phyloP scores from a whole-genome alignment of 2,329 filamentous ascomycete species.

The Furcasterigmium furcatum region DNA sequence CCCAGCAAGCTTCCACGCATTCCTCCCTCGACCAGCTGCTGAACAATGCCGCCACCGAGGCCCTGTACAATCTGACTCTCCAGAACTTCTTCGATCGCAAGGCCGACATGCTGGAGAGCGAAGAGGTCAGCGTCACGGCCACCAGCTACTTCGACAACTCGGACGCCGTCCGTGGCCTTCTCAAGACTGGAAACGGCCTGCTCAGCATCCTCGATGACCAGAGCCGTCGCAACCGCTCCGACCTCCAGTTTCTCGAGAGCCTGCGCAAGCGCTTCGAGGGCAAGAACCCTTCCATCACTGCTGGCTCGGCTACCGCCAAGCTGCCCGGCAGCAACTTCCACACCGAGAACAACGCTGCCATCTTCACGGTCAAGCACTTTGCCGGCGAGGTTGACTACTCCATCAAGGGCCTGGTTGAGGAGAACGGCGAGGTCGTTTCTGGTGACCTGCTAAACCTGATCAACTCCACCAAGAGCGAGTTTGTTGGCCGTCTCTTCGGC shows the following conservation, averaged over 20 bases:
- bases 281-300: constrained; percentile 87
- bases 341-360: constrained; percentile 74
- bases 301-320: constrained; percentile 70
- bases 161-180: constrained; percentile 84
- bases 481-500: constrained; percentile 88
- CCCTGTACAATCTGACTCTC: constrained; percentile 86
- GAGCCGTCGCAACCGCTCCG: constrained; percentile 82
- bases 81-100: constrained; percentile 96
- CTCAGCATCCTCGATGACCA: constrained; percentile 96
- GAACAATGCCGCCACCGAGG: constrained; percentile 90
- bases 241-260: constrained; percentile 87
- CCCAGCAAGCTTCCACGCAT: constrained; percentile 77
- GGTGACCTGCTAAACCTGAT: constrained; percentile 95
- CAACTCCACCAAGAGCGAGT: constrained; percentile 81
- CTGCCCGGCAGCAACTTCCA: constrained; percentile 87
- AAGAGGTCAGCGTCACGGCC: constrained; percentile 85
- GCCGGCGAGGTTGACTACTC: constrained; percentile 96
- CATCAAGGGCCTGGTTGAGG: constrained; percentile 81
- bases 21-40: constrained; percentile 89
- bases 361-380: constrained; percentile 92
- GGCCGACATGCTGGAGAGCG: constrained; percentile 87
- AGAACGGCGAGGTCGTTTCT: constrained; percentile 94
- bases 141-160: constrained; percentile 99
- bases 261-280: constrained; percentile 89
- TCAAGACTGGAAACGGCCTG: constrained; percentile 90